These are phyloP conservation scores for Eimeria tenella DNA, from an alignment of 169 alveolate species.

Conservation along the genomic window DNA sequence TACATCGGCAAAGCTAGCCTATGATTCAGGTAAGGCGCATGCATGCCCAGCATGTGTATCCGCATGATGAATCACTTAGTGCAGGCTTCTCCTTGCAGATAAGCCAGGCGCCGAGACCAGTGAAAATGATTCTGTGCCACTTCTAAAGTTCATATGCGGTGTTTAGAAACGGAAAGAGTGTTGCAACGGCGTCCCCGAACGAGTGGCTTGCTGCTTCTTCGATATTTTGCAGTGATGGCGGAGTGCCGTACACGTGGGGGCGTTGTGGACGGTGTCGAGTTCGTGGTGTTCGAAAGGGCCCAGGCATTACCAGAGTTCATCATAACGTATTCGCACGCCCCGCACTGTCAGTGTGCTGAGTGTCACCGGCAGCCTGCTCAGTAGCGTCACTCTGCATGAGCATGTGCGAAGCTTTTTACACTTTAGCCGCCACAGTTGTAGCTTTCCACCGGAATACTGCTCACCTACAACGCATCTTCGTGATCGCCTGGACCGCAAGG, in stretches of 20 bases:
- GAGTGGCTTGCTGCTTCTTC: neutral
- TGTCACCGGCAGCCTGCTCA: constrained; percentile 53
- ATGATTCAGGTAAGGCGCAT: constrained; percentile 38
- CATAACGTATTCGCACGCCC: constrained; percentile 75
- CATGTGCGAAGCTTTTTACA: neutral
- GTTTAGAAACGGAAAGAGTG: no score
- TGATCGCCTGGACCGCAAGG: neutral
- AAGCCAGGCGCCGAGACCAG: no score
- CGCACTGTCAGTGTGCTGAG: constrained; percentile 74
- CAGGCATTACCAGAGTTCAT: constrained; percentile 80
- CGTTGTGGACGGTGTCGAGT: constrained; percentile 80
- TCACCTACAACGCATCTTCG: neutral
- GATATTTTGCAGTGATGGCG: constrained; percentile 73
- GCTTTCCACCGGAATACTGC: neutral
- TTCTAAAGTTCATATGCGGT: no score
- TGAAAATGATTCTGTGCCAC: no score
- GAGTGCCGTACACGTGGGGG: constrained; percentile 80
- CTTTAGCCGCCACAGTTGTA: neutral
- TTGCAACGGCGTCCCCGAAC: no score
- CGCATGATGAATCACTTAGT: no score
- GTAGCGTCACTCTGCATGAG: constrained; percentile 2
- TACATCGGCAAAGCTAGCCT: constrained; percentile 32
- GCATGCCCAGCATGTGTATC: neutral
- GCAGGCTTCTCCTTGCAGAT: no score
- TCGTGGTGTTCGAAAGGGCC: constrained; percentile 77